phyloP scores from a whole-genome alignment of 768 basidiomycete species.

The Crucibulum laeve region DNA sequence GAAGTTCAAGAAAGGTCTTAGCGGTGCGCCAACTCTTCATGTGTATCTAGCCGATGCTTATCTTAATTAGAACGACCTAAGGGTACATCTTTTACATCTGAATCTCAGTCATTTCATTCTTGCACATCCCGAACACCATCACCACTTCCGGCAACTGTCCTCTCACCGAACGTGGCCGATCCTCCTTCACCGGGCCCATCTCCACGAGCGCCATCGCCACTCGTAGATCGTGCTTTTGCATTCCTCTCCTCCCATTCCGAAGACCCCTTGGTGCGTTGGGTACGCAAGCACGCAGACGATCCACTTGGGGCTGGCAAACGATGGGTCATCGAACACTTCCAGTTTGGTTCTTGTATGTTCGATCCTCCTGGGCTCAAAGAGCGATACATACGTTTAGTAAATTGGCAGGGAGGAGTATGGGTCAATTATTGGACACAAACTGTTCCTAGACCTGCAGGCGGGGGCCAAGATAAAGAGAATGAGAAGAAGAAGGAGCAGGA shows the following conservation, averaged over 20 bases:
- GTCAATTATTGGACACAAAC: constrained; percentile 61
- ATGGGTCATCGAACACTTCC: constrained; percentile 51
- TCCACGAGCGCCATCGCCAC: constrained; percentile 16
- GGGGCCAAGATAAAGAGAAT: constrained; percentile 7
- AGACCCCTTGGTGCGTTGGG: constrained; percentile 42
- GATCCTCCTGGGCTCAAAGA: constrained; percentile 44
- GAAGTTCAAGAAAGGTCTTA: constrained; percentile 31
- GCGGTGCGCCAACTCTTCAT: constrained; percentile 13
- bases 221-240: constrained; percentile 31
- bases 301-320: constrained; percentile 44
- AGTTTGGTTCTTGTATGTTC: constrained; percentile 58
- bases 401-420: constrained; percentile 52
- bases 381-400: constrained; percentile 43
- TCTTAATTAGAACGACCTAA: too few species aligned
- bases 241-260: constrained; percentile 37
- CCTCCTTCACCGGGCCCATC: constrained; percentile 5
- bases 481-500: constrained; percentile 8
- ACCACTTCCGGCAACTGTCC: not conserved
- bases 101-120: not conserved
- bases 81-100: too few species aligned
- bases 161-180: not conserved
- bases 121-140: too few species aligned
- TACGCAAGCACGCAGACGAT: constrained; percentile 48
- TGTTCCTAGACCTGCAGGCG: constrained; percentile 11
- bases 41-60: too few species aligned